Conservation (phyloP, 768 basidiomycete genomes). For the Xerocomellus intermedius region DNA sequence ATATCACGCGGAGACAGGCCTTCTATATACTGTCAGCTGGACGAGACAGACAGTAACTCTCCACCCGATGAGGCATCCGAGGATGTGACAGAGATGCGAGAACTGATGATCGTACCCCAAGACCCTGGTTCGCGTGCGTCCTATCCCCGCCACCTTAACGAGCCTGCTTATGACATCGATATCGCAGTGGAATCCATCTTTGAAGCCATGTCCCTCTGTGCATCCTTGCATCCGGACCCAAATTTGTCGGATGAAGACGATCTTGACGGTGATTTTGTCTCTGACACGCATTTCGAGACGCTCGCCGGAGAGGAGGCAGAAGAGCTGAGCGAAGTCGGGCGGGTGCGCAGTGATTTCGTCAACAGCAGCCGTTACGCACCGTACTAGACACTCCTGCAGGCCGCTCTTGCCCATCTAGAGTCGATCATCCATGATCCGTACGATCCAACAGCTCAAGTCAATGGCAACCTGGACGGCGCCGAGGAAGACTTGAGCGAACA, state of each 20-base stretch:
- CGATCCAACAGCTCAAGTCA: conserved; percentile 11
- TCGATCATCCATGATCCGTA: conserved; percentile 69
- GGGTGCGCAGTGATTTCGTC: conserved; percentile 89
- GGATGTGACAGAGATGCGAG: conserved; percentile 61
- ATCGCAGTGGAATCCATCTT: conserved; percentile 78
- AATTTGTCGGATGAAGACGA: conserved; percentile 42
- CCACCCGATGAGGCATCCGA: conserved; percentile 35
- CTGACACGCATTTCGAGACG: conserved; percentile 44
- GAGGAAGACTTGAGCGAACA: conserved; percentile 17
- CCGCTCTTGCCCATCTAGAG: conserved; percentile 78
- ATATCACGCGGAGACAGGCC: conserved; percentile 73
- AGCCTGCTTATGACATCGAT: not conserved
- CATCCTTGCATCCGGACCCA: conserved; percentile 80
- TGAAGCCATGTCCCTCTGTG: conserved; percentile 81
- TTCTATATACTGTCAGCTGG: conserved; percentile 92
- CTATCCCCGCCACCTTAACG: not conserved
- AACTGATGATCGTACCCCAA: conserved; percentile 74
- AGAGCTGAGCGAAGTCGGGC: conserved; percentile 84
- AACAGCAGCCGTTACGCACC: conserved; percentile 77
- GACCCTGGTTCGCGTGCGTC: conserved; percentile 57
- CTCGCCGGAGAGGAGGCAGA: conserved; percentile 59
- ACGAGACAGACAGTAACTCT: conserved; percentile 50
- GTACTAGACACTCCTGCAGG: conserved; percentile 75
- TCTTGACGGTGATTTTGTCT: conserved; percentile 55
- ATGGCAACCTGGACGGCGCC: conserved; percentile 12